Evolutionary conservation across 2,329 filamentous ascomycete species (phyloP), one percentile per base, ranked within the genome.

Genomic region (Amesomyces nigricolor): DNA sequence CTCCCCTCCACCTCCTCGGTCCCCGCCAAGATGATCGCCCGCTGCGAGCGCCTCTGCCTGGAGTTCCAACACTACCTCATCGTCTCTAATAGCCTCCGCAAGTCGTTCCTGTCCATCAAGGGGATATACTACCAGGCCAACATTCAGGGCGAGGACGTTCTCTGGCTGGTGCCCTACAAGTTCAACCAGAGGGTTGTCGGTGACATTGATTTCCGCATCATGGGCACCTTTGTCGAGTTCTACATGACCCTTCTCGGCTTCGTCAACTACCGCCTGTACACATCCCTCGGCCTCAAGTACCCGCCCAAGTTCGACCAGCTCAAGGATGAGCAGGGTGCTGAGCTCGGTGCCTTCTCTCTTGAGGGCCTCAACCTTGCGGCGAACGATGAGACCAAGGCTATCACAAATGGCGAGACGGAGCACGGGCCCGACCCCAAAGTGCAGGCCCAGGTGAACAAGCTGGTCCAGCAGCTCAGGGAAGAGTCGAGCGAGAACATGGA

Each of bases 21-120:
- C 14, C 92, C 94, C 46, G 86, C 91, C 58, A 96, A 96, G 80
- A 96, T 95, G 73, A 91, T 99, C 71, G 88, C 91, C 51, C 87
- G 91, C 62, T 99, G 94, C 77, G 91, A 97, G 76, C 86, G 90
- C 53, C 77, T 99, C 53, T 92, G 87, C 66, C 86, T 92, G 71
- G 94, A 99, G 75, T 99, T 99, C 72, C 88, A 97, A 75, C 94
- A 97, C 77, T 99, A 96, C 73, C 80, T 99, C 60, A 99, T 99
- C 68, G 82, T 86, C 46, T 95, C 92, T 42, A 85, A 95, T 73
- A 91, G 89, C 65, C 76, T 99, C 64, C 88, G 89, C 68, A 97
- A 96, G 76, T 96, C 91, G 0, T 99, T 99, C 77, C 76, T 99
- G 62, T 96, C 91, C 1, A 97, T 99, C 75, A 99, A 99, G 79